phyloP scores from a whole-genome alignment of 1,139 yeast species.

The Candida freyschussii region DNA sequence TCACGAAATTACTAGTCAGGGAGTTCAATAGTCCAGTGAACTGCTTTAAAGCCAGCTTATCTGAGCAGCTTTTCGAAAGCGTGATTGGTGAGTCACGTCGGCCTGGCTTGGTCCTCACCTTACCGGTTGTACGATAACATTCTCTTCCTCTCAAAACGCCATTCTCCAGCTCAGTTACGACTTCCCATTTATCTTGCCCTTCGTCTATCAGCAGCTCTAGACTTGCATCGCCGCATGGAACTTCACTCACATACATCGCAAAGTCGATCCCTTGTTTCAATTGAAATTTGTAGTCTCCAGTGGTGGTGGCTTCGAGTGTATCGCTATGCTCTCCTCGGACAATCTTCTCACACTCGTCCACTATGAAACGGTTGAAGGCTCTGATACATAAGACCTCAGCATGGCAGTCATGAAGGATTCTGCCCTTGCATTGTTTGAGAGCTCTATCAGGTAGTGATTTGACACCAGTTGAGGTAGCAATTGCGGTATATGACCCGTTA shows the following conservation, averaged over 20 bases:
- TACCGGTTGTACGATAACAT: slow-evolving; percentile 51
- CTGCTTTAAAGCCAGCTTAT: slow-evolving; percentile 68
- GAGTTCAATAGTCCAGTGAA: slow-evolving; percentile 54
- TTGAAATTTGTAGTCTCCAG: slow-evolving; percentile 21
- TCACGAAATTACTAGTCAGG: slow-evolving; percentile 40
- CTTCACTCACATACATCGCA: slow-evolving; percentile 67
- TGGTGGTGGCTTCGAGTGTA: slow-evolving; percentile 2
- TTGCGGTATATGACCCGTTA: slow-evolving; percentile 22
- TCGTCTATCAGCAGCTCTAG: slow-evolving; percentile 39
- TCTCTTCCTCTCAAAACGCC: slow-evolving; percentile 60
- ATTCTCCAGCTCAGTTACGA: slow-evolving; percentile 24
- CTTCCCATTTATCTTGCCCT: slow-evolving; percentile 26
- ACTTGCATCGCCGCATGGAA: slow-evolving; percentile 93
- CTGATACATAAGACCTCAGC: slow-evolving; percentile 79
- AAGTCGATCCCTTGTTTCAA: slow-evolving; percentile 37
- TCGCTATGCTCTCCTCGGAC: slow-evolving; percentile 8
- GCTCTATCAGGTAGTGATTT: slow-evolving; percentile 61
- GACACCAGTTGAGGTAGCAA: slow-evolving; percentile 75
- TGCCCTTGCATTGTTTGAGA: slow-evolving; percentile 42
- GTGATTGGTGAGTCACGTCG: slow-evolving; percentile 68
- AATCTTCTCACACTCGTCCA: slow-evolving; percentile 32
- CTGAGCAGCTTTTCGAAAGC: slow-evolving; percentile 81
- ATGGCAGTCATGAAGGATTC: slow-evolving; percentile 76
- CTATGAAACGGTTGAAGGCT: slow-evolving; percentile 49
- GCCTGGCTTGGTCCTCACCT: slow-evolving; percentile 89